These are phyloP conservation scores for Leccinum insolens DNA, from an alignment of 1,284 basidiomycete species.

Conservation along the genomic window DNA sequence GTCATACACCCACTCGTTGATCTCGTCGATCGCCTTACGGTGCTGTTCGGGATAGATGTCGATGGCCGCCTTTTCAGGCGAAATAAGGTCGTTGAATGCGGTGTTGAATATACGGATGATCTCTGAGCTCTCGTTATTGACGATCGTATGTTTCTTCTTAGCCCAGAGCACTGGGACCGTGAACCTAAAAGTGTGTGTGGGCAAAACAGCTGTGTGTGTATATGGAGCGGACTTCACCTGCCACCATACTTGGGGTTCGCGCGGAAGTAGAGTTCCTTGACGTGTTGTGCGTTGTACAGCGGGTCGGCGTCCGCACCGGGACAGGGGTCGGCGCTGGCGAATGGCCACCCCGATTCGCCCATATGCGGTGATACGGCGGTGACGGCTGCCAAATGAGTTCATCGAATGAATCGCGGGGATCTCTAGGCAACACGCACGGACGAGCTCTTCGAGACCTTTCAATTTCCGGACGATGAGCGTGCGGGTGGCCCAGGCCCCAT, in stretches of 20 bases:
- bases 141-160: conserved; percentile 86
- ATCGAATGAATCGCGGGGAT: not conserved
- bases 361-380: conserved; percentile 87
- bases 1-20: conserved; percentile 90
- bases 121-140: conserved; percentile 94
- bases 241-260: conserved; percentile 73
- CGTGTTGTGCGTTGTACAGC: conserved; percentile 64
- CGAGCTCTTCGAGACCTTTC: conserved; percentile 34
- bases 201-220: not conserved
- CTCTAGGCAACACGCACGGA: conserved; percentile 48
- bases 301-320: conserved; percentile 76
- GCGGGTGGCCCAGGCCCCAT: conserved; percentile 80
- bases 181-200: conserved; percentile 50
- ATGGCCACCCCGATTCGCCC: conserved; percentile 87
- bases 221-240: conserved; percentile 41
- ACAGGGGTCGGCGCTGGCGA: conserved; percentile 71
- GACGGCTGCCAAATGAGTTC: conserved; percentile 47
- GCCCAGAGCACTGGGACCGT: conserved; percentile 97
- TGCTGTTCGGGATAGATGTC: conserved; percentile 81
- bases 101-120: conserved; percentile 93
- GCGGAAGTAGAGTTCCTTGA: conserved; percentile 86
- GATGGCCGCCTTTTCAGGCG: conserved; percentile 64
- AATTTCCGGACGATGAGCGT: conserved; percentile 87
- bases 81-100: conserved; percentile 76
- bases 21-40: conserved; percentile 78